Conservation (phyloP, 177 flowering plant genomes). For the Vitis hybrid region DNA sequence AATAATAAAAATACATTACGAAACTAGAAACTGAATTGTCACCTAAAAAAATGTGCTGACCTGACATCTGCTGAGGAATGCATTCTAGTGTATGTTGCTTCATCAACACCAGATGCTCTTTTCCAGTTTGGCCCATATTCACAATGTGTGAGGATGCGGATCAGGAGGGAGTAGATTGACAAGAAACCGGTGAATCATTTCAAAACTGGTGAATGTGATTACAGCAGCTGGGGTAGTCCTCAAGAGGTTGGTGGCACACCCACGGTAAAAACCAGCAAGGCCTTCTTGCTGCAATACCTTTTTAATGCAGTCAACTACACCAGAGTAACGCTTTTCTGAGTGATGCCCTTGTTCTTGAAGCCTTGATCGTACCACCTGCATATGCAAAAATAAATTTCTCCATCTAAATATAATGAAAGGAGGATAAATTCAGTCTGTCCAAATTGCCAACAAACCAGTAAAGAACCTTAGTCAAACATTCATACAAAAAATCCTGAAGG, state of each 20-base stretch:
- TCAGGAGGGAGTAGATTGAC: constrained; percentile 48
- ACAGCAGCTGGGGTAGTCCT: constrained; percentile 98
- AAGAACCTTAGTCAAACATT: too few species aligned
- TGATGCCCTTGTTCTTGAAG: constrained; percentile 96
- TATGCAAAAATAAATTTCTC: background rate
- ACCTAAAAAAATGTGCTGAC: background rate
- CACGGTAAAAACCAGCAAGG: constrained; percentile 89
- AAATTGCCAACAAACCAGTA: too few species aligned
- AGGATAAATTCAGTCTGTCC: too few species aligned
- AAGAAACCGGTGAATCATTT: constrained; percentile 89
- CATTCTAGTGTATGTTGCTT: background rate
- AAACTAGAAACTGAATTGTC: constrained; percentile 1
- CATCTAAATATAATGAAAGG: background rate
- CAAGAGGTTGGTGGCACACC: constrained; percentile 89
- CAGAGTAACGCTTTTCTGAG: constrained; percentile 81
- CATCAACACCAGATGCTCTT: background rate
- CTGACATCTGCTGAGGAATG: background rate
- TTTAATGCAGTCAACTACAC: constrained; percentile 76
- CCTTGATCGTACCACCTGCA: constrained; percentile 92
- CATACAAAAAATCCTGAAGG: too few species aligned
- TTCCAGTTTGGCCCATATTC: constrained; percentile 7
- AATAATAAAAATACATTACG: background rate
- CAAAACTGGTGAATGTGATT: constrained; percentile 96
- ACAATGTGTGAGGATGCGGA: constrained; percentile 57
- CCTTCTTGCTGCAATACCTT: constrained; percentile 82